Base-by-base conservation (phyloP, 768 basidiomycete species). In the Boletellus ananas region DNA sequence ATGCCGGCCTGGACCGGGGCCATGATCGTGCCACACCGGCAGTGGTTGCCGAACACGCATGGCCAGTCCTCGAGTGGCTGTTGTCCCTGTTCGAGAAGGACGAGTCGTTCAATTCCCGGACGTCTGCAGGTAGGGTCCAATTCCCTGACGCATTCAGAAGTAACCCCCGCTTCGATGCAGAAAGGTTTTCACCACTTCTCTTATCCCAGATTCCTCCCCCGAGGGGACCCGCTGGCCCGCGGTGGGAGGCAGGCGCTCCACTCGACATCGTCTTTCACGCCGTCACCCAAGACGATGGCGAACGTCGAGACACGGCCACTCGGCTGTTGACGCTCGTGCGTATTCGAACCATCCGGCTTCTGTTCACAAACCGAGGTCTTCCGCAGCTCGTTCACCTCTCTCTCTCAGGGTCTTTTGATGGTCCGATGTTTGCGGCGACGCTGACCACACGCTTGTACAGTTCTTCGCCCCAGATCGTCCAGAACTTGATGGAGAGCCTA, bases 31-130 rank as follows among this genome's bases (percentile, higher is more conserved):
- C n/a, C n/a, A 45, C 45, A 3, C 63, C 64, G 18, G 49, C 57
- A 40, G 60, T 75, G 11, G 76, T 90, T 20, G 80, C 79, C 20
- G 74, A 79, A 41, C 71, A 83, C 52, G 81, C 86, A 5, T 91
- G 89, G 88, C 75, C 79, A 27, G 62, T 84, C 36, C 73, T 91
- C n/a, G 78, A 81, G 18, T 90, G 85, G 84, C 56, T 90, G 0
- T 47, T 91, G 11, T 62, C 68, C 18, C 56, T 90, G 17, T 87
- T 88, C 55, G 86, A 91, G 60, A 78, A 76, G 55, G 87, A 90
- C 52, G 81, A 88, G 57, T 53, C 57, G 10, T 51, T 67, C 43
- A 58, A 60, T 9, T 67, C 69, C 49, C 60, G 61, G 37, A 54
- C 56, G 14, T 64, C 66, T 50, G 72, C 71, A 44, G 60, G 54